Percentiles rank a stretch among this genome's conserved stretches.
Conservation (phyloP, 305 asterid species). For the Fraxinus floribunda region DNA sequence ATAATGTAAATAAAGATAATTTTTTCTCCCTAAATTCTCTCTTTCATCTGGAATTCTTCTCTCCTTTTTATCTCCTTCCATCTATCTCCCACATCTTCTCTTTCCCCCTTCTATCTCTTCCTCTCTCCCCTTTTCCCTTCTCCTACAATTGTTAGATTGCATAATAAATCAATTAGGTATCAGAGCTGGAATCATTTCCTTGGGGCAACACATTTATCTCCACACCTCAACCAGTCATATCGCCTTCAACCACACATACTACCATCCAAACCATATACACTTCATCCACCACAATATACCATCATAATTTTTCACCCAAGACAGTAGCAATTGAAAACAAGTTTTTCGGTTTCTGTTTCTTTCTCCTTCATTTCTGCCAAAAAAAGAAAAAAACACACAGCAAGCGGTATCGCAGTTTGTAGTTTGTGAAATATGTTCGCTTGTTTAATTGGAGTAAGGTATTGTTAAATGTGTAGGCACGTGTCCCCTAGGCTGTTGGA, state of each 20-base stretch:
- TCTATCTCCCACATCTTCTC: neutral
- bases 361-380: neutral
- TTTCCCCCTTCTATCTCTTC: neutral
- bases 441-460: neutral
- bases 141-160: neutral
- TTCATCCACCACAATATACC: neutral
- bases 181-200: neutral
- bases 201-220: no score
- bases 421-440: neutral
- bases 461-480: neutral
- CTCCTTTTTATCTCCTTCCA: neutral
- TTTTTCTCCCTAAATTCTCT: neutral
- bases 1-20: no score
- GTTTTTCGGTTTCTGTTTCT: neutral
- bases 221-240: neutral
- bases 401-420: neutral
- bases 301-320: neutral
- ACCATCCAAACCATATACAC: neutral
- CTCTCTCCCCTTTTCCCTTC: neutral
- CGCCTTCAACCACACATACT: neutral
- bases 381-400: neutral
- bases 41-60: neutral
- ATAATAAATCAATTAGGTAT: neutral
- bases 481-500: neutral
- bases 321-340: neutral